Conservation (phyloP, 1,284 basidiomycete species). For the Cystobasidium slooffiae region DNA sequence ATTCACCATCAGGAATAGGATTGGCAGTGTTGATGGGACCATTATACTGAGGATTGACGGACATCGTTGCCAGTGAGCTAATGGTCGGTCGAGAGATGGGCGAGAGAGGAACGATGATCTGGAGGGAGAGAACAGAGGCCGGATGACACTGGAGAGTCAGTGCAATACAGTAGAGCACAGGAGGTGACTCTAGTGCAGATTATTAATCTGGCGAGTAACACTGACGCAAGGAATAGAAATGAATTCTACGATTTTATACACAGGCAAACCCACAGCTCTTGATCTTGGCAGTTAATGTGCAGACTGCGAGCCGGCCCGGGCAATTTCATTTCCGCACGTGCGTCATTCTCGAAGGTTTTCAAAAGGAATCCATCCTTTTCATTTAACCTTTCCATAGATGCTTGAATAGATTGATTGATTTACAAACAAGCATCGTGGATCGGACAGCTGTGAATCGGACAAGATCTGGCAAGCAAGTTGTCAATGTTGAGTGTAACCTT, state of each 20-base stretch:
- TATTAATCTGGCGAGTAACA: no score
- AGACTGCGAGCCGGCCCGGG: no score
- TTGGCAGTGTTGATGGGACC: slow-evolving; percentile 32
- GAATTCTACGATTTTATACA: no score
- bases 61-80: slow-evolving; percentile 8
- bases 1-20: slow-evolving; percentile 37
- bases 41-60: slow-evolving; percentile 18
- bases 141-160: no score
- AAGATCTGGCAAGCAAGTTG: neutral
- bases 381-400: neutral
- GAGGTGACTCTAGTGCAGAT: no score
- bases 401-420: neutral
- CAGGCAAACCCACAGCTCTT: no score
- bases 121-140: no score
- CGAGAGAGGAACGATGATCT: neutral
- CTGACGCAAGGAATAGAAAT: no score
- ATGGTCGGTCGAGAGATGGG: neutral
- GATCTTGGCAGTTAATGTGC: no score
- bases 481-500: neutral
- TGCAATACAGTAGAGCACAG: no score
- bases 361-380: neutral
- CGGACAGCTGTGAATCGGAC: neutral
- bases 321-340: no score
- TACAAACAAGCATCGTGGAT: neutral
- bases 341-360: no score